A percentile compares a stretch with the other conserved stretches of the same genome.
Conservation (phyloP, 805 yeast genomes). For the Starmerella cellae region DNA sequence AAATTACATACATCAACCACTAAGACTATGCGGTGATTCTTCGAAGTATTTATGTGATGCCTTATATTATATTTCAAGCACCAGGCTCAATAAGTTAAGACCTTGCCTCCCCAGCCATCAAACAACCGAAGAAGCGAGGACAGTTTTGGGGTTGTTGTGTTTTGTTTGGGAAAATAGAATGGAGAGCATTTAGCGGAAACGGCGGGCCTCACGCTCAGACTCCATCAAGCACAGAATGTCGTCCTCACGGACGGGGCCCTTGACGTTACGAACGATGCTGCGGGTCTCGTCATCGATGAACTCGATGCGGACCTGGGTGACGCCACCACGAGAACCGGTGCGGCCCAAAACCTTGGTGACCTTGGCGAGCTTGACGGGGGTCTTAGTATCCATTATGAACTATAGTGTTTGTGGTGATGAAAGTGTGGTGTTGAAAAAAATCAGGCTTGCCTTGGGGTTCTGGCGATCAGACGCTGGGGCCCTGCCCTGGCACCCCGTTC, state of each 20-base stretch:
- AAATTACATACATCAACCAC: too few species aligned
- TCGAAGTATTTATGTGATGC: not conserved
- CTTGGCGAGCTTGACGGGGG: slow-evolving; percentile 97
- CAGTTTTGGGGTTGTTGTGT: not conserved
- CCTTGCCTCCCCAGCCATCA: not conserved
- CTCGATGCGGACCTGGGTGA: slow-evolving; percentile 96
- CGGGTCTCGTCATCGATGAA: slow-evolving; percentile 90
- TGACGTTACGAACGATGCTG: slow-evolving; percentile 94
- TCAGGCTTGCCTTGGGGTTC: not conserved
- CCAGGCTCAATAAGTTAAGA: slow-evolving; percentile 1
- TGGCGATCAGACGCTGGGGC: not conserved
- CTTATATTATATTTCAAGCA: not conserved
- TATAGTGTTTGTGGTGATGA: not conserved
- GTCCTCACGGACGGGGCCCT: slow-evolving; percentile 96
- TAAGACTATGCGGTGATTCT: too few species aligned
- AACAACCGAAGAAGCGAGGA: not conserved
- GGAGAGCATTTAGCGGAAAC: slow-evolving; percentile 32
- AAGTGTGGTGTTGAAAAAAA: not conserved
- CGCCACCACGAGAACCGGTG: slow-evolving; percentile 99
- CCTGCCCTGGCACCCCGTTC: not conserved
- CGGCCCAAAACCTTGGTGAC: slow-evolving; percentile 99
- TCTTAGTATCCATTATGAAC: slow-evolving; percentile 30
- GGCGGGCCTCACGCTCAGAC: slow-evolving; percentile 96
- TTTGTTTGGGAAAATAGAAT: not conserved
- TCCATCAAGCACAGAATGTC: slow-evolving; percentile 98